These are phyloP conservation scores for Myriosclerotinia duriaeana DNA, from an alignment of 2,329 filamentous ascomycete species.

Conservation along the genomic window DNA sequence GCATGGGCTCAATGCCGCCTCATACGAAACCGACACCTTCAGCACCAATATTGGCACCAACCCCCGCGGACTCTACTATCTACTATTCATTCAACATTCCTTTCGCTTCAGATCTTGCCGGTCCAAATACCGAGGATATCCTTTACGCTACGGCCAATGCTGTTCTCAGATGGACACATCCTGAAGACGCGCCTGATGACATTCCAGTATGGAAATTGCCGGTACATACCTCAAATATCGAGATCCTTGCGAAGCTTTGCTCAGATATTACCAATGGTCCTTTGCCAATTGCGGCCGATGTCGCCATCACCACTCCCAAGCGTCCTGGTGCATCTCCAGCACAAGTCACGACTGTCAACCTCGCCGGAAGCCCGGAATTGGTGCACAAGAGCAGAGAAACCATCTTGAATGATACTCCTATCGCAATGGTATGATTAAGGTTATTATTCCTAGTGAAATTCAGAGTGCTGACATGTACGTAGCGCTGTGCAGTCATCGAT, in stretches of 20 bases:
- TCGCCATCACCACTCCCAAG: slow-evolving; percentile 79
- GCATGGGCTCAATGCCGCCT: slow-evolving; percentile 48
- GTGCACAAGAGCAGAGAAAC: slow-evolving; percentile 88
- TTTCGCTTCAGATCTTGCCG: slow-evolving; percentile 87
- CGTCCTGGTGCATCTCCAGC: slow-evolving; percentile 52
- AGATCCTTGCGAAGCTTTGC: slow-evolving; percentile 76
- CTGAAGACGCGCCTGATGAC: slow-evolving; percentile 80
- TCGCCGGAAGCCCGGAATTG: slow-evolving; percentile 82
- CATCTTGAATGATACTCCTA: slow-evolving; percentile 87
- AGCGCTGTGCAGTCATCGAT: slow-evolving; percentile 92
- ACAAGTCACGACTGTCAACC: slow-evolving; percentile 81
- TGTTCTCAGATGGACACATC: slow-evolving; percentile 89
- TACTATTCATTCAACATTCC: slow-evolving; percentile 97
- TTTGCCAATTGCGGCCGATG: slow-evolving; percentile 76
- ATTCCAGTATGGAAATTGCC: slow-evolving; percentile 85
- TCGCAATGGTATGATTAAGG: slow-evolving; percentile 72
- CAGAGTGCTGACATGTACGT: slow-evolving; percentile 40
- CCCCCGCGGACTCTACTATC: slow-evolving; percentile 73
- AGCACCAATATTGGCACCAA: slow-evolving; percentile 62
- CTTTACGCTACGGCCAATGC: slow-evolving; percentile 87
- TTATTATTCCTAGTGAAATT: neutral
- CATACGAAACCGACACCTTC: slow-evolving; percentile 55
- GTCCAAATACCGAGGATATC: slow-evolving; percentile 91
- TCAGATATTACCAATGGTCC: slow-evolving; percentile 71
- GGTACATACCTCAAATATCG: slow-evolving; percentile 85